phyloP scores from a whole-genome alignment of 805 yeast species.

The Hanseniaspora guilliermondii region DNA sequence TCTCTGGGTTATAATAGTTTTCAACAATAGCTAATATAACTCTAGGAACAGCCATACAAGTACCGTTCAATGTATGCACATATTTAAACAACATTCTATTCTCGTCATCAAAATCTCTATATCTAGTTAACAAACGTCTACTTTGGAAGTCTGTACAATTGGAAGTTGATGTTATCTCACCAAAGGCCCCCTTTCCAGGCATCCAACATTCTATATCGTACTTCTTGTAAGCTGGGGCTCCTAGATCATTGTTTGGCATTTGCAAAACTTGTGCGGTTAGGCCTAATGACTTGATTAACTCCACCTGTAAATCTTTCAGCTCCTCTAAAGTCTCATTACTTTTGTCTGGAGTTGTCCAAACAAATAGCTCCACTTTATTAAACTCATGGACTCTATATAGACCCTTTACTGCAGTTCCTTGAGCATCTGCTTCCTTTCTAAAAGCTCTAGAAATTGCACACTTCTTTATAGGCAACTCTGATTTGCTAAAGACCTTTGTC shows the following conservation, averaged over 20 bases:
- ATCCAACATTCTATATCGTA: constrained; percentile 95
- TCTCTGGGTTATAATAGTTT: constrained; percentile 55
- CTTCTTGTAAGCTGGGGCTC: constrained; percentile 85
- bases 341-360: constrained; percentile 43
- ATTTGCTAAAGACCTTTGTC: constrained; percentile 29
- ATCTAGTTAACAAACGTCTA: constrained; percentile 63
- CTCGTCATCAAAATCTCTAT: constrained; percentile 25
- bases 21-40: constrained; percentile 83
- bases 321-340: constrained; percentile 45
- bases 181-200: constrained; percentile 93
- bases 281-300: constrained; percentile 54
- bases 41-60: constrained; percentile 91
- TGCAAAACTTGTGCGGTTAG: constrained; percentile 67
- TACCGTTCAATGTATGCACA: constrained; percentile 83
- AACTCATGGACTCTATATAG: constrained; percentile 92
- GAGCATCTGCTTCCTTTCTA: constrained; percentile 94
- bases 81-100: constrained; percentile 28
- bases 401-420: constrained; percentile 87
- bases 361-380: constrained; percentile 84
- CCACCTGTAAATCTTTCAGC: constrained; percentile 51
- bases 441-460: constrained; percentile 80
- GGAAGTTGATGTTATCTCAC: constrained; percentile 82
- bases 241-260: constrained; percentile 85
- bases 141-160: constrained; percentile 88
- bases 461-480: constrained; percentile 42